Evolutionary conservation across 306 rosid species (phyloP).

Genomic region (Castanospermum australe): DNA sequence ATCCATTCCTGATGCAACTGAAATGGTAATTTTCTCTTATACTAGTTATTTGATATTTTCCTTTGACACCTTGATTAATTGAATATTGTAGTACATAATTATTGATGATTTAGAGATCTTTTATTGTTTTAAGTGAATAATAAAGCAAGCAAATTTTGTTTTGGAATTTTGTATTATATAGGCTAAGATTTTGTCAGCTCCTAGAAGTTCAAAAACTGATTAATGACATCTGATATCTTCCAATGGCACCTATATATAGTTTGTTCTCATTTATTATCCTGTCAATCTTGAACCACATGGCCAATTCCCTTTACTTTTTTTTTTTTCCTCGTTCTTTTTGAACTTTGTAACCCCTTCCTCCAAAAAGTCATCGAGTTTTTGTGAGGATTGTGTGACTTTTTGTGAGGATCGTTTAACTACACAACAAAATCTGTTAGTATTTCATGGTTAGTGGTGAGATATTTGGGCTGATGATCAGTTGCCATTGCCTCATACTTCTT

Average conservation of each 20-base stretch:
- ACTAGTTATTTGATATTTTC: not conserved
- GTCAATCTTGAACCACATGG: too few relatives aligned
- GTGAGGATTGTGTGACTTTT: too few relatives aligned
- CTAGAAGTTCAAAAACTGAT: not conserved
- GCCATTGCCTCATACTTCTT: not conserved
- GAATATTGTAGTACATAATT: not conserved
- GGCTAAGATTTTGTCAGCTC: not conserved
- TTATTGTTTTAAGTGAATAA: not conserved
- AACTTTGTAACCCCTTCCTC: too few relatives aligned
- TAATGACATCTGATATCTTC: not conserved
- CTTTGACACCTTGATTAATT: conserved; percentile 1
- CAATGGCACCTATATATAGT: not conserved
- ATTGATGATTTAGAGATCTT: not conserved
- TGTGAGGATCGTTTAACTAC: conserved; percentile 8
- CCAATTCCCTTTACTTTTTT: too few relatives aligned
- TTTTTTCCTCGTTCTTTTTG: too few relatives aligned
- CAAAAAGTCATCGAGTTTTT: too few relatives aligned
- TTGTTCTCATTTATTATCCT: not conserved
- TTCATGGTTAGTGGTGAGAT: too few relatives aligned
- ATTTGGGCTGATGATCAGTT: not conserved
- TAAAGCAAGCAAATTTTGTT: not conserved
- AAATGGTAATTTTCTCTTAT: conserved; percentile 44
- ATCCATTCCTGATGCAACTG: conserved; percentile 38
- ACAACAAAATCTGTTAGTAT: not conserved
- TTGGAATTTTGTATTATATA: conserved; percentile 4